Conservation (phyloP, 768 basidiomycete species). For the Psilocybe subaeruginosa region DNA sequence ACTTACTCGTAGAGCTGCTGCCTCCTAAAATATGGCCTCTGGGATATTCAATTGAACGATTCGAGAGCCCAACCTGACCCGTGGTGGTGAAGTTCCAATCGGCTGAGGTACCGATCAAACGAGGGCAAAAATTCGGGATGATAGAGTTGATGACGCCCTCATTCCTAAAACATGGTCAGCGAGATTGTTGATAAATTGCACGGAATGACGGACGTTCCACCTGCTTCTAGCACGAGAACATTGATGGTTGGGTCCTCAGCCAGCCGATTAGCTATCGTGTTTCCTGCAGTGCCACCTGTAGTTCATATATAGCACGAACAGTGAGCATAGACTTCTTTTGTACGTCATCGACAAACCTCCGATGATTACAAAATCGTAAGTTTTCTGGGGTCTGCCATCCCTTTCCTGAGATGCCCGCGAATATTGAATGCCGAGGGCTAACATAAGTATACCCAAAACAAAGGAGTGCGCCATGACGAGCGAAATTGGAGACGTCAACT, state of each 20-base stretch:
- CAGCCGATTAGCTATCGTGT: constrained; percentile 53
- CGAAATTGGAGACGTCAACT: too few species aligned
- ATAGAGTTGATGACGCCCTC: constrained; percentile 19
- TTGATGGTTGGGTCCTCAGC: constrained; percentile 48
- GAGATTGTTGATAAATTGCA: not conserved
- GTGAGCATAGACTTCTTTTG: not conserved
- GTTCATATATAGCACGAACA: not conserved
- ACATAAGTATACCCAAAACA: too few species aligned
- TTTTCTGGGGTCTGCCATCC: too few species aligned
- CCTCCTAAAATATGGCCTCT: constrained; percentile 37
- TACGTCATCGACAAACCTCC: not conserved
- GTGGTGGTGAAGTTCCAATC: constrained; percentile 32
- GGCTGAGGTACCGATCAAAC: constrained; percentile 11
- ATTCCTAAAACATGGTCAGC: constrained; percentile 9
- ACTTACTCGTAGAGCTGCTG: constrained; percentile 19
- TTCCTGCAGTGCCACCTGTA: constrained; percentile 53
- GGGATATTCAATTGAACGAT: constrained; percentile 29
- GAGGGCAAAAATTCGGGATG: constrained; percentile 15
- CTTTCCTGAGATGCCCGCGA: too few species aligned
- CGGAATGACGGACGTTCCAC: constrained; percentile 43
- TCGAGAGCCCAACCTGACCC: constrained; percentile 28
- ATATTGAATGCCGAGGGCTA: too few species aligned
- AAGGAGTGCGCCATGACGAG: too few species aligned
- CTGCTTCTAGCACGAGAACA: constrained; percentile 56
- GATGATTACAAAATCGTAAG: not conserved